Conservation (phyloP, 106 monocot genomes). For the Allium cepa region DNA sequence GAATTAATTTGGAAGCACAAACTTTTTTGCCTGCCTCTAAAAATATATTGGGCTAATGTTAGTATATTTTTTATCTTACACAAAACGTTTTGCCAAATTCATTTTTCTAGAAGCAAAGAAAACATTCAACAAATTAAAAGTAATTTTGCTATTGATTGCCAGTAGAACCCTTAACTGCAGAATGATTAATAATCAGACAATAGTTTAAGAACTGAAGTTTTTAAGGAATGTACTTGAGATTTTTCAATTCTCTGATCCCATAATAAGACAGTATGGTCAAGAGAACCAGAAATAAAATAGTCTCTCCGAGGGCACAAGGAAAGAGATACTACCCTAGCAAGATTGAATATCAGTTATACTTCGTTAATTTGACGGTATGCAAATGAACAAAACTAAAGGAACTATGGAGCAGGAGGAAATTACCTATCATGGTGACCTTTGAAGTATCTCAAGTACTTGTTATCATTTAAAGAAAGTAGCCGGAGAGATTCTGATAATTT, state of each 20-base stretch:
- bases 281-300: slow-evolving; percentile 86
- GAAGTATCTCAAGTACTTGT: slow-evolving; percentile 90
- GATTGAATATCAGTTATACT: neutral
- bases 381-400: neutral
- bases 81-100: too few species aligned
- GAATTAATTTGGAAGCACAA: too few species aligned
- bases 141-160: too few species aligned
- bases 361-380: neutral
- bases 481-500: slow-evolving; percentile 73
- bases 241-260: slow-evolving; percentile 97
- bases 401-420: neutral
- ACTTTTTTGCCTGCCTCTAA: too few species aligned
- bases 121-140: too few species aligned
- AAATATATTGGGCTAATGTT: too few species aligned
- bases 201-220: neutral
- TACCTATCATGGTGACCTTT: slow-evolving; percentile 99
- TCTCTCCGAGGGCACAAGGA: slow-evolving; percentile 85
- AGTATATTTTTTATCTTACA: too few species aligned
- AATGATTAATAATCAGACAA: too few species aligned
- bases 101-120: too few species aligned
- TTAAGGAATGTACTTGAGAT: slow-evolving; percentile 56
- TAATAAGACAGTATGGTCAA: slow-evolving; percentile 86
- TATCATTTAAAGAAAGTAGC: slow-evolving; percentile 90
- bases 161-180: too few species aligned
- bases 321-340: slow-evolving; percentile 77